Conservation (phyloP, 1,284 basidiomycete genomes). For the Coniferiporia weirii region DNA sequence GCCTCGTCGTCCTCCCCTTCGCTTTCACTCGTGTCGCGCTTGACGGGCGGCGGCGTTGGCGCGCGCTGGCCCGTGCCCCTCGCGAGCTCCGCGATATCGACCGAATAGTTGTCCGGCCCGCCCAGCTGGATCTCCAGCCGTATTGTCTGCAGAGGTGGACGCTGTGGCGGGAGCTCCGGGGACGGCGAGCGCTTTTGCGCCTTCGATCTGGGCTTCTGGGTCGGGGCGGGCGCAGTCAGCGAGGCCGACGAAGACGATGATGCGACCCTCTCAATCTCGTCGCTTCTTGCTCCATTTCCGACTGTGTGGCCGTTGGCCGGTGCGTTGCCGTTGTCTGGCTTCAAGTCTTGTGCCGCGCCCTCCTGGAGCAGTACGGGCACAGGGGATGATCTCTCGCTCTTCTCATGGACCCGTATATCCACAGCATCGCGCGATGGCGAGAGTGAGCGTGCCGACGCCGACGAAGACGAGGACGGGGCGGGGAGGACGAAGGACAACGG, state of each 20-base stretch:
- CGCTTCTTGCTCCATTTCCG: background rate
- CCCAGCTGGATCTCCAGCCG: slow-evolving; percentile 64
- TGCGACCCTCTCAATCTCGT: background rate
- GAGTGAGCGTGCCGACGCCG: no score
- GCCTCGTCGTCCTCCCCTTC: slow-evolving; percentile 33
- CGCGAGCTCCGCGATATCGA: slow-evolving; percentile 55
- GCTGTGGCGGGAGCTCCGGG: slow-evolving; percentile 51
- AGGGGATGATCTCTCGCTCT: no score
- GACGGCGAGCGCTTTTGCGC: slow-evolving; percentile 54
- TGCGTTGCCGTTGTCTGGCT: no score
- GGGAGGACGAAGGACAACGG: no score
- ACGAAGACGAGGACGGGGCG: no score
- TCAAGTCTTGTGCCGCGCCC: no score
- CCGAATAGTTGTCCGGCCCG: slow-evolving; percentile 68
- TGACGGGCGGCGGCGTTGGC: slow-evolving; percentile 45
- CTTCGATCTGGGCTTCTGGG: slow-evolving; percentile 26
- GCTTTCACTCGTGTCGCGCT: slow-evolving; percentile 42
- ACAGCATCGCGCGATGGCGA: no score
- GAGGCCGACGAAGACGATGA: background rate
- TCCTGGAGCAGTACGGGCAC: no score
- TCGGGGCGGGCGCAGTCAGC: background rate
- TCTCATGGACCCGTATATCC: no score
- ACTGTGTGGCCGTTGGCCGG: background rate
- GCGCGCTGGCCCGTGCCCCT: slow-evolving; percentile 61
- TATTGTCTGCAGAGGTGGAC: slow-evolving; percentile 54